Evolutionary conservation across 2,329 filamentous ascomycete species (phyloP), one percentile per base, ranked within the genome.

Genomic region (Fusarium newnesense): DNA sequence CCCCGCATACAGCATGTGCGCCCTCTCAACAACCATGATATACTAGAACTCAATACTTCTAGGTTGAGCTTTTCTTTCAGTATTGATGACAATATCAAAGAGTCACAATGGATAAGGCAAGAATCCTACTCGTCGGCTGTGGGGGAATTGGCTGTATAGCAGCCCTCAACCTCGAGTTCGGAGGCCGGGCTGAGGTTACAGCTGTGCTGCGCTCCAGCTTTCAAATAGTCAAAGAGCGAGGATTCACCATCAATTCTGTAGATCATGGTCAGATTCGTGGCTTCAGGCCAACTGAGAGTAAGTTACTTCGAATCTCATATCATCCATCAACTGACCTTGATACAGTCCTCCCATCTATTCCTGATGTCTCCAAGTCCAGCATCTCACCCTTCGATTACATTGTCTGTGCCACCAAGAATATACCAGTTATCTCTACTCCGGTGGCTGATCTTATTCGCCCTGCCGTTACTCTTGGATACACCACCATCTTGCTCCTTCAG

Each of bases 151-250:
- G 76, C 32, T 74, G 74, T 46, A 70, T 77, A 40, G 70, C 75
- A 10, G 70, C 73, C 40, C 63, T 77, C 49, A 77, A 75, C 53
- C 61, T 77, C 21, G 75, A 77, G 58, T 54, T 24, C 12, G 75
- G 73, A 36, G 70, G 69, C 28, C 64, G 30, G 47, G 76, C 75
- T 56, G 57, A 72, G 39, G 75, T 77, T 24, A 77, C 74, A 21
- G 74, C 70, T 39, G 74, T 77, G 28, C 50, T 77, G 60, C 74
- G 76, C 34, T 77, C 76, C 42, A 77, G 74, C 69, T 77, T 75
- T 44, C 28, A 62, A 13, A 65, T 42, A 28, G 75, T 77, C 60
- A 69, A 75, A 40, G 63, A 73, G 30, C 59, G 47, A 10, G 75
- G 76, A 44, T 77, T 77, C 54, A 71, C 65, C 15, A 76, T 77